These are phyloP conservation scores for Magnusiomyces fungicola DNA, from an alignment of 1,139 yeast genomes.

Conservation along the genomic window DNA sequence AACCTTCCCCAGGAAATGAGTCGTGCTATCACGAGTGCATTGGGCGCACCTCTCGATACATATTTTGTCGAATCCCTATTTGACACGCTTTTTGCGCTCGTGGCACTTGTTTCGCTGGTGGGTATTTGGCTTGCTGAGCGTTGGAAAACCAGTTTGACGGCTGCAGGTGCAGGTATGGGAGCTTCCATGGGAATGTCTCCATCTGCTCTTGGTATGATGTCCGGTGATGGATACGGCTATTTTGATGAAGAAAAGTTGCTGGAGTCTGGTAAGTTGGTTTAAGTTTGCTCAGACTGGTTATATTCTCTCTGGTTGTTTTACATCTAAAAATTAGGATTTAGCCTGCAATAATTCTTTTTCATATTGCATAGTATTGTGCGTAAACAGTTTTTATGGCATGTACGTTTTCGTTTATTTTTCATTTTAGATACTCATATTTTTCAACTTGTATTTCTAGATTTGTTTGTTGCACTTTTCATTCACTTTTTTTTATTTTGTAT, in stretches of 20 bases:
- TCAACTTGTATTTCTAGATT: no score
- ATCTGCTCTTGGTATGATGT: not conserved
- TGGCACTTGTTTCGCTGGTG: slow-evolving; percentile 32
- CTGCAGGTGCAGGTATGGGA: not conserved
- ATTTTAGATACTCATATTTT: no score
- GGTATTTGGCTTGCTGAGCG: slow-evolving; percentile 9
- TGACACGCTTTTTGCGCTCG: slow-evolving; percentile 59
- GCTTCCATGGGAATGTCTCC: not conserved
- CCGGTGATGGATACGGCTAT: not conserved
- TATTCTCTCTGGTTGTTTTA: no score
- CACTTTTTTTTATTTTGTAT: no score
- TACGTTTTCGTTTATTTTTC: no score
- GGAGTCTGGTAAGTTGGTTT: not conserved
- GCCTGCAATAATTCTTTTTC: no score
- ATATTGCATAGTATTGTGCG: no score
- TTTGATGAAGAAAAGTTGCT: slow-evolving; percentile 5
- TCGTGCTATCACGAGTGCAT: slow-evolving; percentile 45
- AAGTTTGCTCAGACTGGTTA: not conserved
- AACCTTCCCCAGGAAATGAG: slow-evolving; percentile 58
- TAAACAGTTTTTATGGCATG: no score
- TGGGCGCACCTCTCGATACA: slow-evolving; percentile 45
- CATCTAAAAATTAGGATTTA: no score
- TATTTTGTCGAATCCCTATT: slow-evolving; percentile 71
- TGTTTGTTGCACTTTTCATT: no score
- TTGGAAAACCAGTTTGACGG: not conserved